phyloP scores from a whole-genome alignment of 129 eudicot genomes.

The Tagetes erecta region DNA sequence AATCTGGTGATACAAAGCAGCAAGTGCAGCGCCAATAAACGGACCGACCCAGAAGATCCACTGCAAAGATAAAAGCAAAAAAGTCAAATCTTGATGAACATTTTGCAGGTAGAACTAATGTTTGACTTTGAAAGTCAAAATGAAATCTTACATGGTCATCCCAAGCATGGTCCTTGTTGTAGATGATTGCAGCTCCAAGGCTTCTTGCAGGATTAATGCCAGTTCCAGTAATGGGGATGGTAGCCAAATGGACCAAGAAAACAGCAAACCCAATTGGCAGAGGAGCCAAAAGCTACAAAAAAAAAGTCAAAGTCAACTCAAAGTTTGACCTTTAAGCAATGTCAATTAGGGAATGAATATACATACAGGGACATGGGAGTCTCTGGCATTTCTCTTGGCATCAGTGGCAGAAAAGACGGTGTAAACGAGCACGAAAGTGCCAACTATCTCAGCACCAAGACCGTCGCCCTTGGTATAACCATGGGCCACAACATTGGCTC shows the following conservation, averaged over 20 bases:
- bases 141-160: conserved; percentile 53
- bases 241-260: conserved; percentile 72
- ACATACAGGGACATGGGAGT: conserved; percentile 76
- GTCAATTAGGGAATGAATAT: neutral
- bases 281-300: conserved; percentile 67
- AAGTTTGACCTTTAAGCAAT: neutral
- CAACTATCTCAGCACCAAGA: conserved; percentile 71
- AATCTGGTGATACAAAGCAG: conserved; percentile 57
- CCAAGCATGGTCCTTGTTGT: conserved; percentile 71
- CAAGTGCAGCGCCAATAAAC: conserved; percentile 68
- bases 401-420: conserved; percentile 72
- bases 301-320: conserved; percentile 7
- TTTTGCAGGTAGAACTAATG: neutral
- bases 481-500: conserved; percentile 60
- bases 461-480: conserved; percentile 69
- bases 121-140: conserved; percentile 4
- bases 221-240: conserved; percentile 72
- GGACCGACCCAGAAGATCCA: conserved; percentile 81
- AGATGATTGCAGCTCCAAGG: conserved; percentile 69
- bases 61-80: conserved; percentile 28
- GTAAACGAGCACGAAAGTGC: conserved; percentile 69
- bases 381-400: conserved; percentile 80
- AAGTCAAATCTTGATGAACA: neutral
- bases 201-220: conserved; percentile 78
- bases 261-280: conserved; percentile 68